Evolutionary conservation across 345 rosid genomes (phyloP), one percentile per base, ranked within the genome.

Genomic region (Hypericum androsaemum): DNA sequence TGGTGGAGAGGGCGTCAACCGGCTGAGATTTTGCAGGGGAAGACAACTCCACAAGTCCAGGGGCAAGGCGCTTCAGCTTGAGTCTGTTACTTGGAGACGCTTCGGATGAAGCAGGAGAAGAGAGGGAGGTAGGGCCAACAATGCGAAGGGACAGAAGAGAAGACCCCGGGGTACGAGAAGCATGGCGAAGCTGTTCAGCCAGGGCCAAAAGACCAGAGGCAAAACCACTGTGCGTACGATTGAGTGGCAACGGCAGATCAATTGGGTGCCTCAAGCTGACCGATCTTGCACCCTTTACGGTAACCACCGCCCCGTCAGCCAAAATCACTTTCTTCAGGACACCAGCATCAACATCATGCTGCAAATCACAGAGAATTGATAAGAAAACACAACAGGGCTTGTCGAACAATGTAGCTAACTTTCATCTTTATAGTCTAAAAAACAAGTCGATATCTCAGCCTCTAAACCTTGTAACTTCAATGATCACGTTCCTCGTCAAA

Each of bases 281-380:
- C 49, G 98, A 83, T 85, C 94, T 77, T 48, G 96, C 98, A 71
- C 98, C 98, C 71, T 75, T 85, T 8, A 92, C 82, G 0, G 96
- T 81, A 0, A 92, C 96, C 48, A 77, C 89, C 32, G 96, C 96
- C 12, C 96, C 96, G 61, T 92, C 96, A 11, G 89, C 90, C 49
- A 92, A 53, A 13, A 85, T 74, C 38, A 92, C 96, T 63, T 92
- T 92, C 77, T 78, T 92, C 89, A 92, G 62, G 13, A 85, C 67
- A 32, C 96, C 96, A 39, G 90, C 96, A 69, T 92, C 98, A 40
- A 92, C 98, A 68, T 92, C 98, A 67, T 88, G 95, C 96, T 92
- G 78, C 80, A 80, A 0, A 38, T 15, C 7, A 22, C 28, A 39
- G 56, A 22, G 47, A 52, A 58, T 17, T 16, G 15, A 44, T 36